Conservation (phyloP, 306 rosid species). For the Adenanthera pavonina region DNA sequence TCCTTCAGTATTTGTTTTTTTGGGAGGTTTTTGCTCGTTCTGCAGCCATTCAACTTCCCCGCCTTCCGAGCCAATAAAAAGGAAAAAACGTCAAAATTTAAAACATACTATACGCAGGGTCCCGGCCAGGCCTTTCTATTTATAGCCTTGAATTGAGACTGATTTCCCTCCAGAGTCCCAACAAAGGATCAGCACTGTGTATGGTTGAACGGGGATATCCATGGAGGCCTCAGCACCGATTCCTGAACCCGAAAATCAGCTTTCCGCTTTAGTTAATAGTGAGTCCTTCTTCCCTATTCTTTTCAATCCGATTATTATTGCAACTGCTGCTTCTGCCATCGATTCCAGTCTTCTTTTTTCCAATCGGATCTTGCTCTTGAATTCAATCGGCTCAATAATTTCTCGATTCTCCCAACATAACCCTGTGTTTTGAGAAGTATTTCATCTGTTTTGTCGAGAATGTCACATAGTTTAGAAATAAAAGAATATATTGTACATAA, state of each 20-base stretch:
- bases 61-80: background rate
- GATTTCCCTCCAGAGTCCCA: background rate
- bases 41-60: background rate
- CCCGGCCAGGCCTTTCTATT: background rate
- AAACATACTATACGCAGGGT: background rate
- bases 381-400: background rate
- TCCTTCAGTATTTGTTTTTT: too few relatives aligned
- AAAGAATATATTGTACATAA: background rate
- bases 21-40: background rate
- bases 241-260: slow-evolving; percentile 9
- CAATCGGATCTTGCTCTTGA: background rate
- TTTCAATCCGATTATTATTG: background rate
- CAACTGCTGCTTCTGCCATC: background rate
- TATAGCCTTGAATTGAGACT: background rate
- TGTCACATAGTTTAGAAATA: background rate
- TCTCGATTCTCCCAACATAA: background rate
- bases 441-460: background rate
- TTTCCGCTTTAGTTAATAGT: background rate
- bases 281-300: background rate
- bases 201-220: background rate
- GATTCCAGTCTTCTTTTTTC: background rate
- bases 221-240: background rate
- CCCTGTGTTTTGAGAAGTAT: background rate
- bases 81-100: background rate
- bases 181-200: background rate